phyloP scores from a whole-genome alignment of 257 asterid genomes.

The Solanum lycopersicoides region DNA sequence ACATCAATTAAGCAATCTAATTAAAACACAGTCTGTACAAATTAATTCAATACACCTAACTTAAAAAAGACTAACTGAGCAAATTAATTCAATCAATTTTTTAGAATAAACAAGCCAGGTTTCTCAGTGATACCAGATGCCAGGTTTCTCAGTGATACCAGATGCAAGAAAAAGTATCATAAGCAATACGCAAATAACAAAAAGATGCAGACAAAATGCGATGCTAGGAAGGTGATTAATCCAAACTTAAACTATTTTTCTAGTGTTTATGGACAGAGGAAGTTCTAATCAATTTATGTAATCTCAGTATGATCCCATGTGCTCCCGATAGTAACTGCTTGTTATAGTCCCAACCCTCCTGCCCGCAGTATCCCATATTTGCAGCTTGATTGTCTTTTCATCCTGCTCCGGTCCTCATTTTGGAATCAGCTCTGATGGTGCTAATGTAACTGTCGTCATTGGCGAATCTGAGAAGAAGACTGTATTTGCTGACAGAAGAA shows the following conservation, averaged over 20 bases:
- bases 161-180: not conserved
- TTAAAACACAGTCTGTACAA: not conserved
- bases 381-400: constrained; percentile 88
- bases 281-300: not conserved
- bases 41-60: not conserved
- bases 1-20: not conserved
- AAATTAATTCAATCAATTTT: not conserved
- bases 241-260: not conserved
- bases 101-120: not conserved
- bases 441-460: constrained; percentile 96
- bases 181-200: not conserved
- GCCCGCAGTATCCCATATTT: constrained; percentile 97
- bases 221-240: not conserved
- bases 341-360: constrained; percentile 95
- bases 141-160: not conserved
- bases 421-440: constrained; percentile 96
- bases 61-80: not conserved
- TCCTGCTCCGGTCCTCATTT: constrained; percentile 90
- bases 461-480: constrained; percentile 41
- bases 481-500: constrained; percentile 40
- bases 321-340: constrained; percentile 96
- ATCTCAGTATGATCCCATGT: constrained; percentile 88
- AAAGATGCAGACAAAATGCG: not conserved
- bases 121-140: not conserved
- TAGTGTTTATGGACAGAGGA: not conserved